A percentile compares a stretch with the other conserved stretches of the same genome.
phyloP scores from a whole-genome alignment of 192 early-diverging fungal genomes.

The Phycomyces nitens region DNA sequence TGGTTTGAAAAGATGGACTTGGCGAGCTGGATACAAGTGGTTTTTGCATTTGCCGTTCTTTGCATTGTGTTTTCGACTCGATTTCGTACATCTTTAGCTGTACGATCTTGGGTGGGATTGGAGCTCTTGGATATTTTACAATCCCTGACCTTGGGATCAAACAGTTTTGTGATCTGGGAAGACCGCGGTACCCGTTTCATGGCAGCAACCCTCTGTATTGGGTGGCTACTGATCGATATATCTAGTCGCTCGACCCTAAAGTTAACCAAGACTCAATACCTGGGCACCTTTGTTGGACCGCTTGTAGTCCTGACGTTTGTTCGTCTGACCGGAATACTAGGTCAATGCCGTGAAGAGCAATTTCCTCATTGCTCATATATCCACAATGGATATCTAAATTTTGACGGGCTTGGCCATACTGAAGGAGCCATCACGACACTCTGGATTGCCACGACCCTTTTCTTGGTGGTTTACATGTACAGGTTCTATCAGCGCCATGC shows the following conservation, averaged over 20 bases:
- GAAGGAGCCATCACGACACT: background rate
- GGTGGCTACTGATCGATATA: conserved; percentile 7
- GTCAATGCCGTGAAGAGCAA: conserved; percentile 90
- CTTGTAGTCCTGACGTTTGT: conserved; percentile 43
- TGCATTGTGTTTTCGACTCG: background rate
- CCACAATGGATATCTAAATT: conserved; percentile 10
- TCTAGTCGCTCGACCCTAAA: background rate
- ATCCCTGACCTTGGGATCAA: conserved; percentile 71
- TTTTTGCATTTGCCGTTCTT: background rate
- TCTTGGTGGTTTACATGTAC: background rate
- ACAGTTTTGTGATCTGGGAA: conserved; percentile 90
- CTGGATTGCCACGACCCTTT: background rate
- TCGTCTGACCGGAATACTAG: conserved; percentile 50
- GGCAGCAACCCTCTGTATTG: conserved; percentile 59
- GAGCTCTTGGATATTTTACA: conserved; percentile 41
- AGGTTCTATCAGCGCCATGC: background rate
- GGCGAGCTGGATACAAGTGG: conserved; percentile 12
- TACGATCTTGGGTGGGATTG: conserved; percentile 3
- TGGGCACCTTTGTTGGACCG: background rate
- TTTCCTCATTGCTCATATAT: conserved; percentile 58
- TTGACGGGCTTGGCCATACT: background rate
- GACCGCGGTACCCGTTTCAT: conserved; percentile 69
- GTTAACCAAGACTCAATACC: background rate
- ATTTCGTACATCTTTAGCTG: background rate
- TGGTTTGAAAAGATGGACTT: conserved; percentile 33